Base-by-base conservation (phyloP, 2,329 filamentous ascomycete species). In the Stagonosporopsis cucurbitacearum region DNA sequence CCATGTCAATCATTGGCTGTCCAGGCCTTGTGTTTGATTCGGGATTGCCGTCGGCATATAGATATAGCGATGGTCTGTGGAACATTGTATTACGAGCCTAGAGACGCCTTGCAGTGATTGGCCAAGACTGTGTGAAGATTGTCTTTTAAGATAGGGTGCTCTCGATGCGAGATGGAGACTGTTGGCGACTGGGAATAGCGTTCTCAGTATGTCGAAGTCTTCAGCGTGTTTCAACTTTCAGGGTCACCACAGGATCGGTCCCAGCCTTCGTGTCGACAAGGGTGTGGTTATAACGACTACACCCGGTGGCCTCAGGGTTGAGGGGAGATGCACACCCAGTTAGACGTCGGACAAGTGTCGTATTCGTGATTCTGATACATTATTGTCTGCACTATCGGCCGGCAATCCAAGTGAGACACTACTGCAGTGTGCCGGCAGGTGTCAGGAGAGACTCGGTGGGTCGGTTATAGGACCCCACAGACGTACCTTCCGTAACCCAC, bases 341-440 rank as follows among this genome's bases (percentile, higher is more conserved):
- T n/a, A n/a, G n/a, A 30, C 26, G 26, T 30, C 26, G 9, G 12
- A 11, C 26, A 30, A 6, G 9, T 11, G 26, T 32, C 30, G 30
- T 32, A 32, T 15, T 15, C 30, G 30, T 32, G n/a, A n/a, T n/a
- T n/a, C n/a, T n/a, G n/a, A n/a, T n/a, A n/a, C n/a, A n/a, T n/a
- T n/a, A n/a, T n/a, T n/a, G n/a, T n/a, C n/a, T n/a, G n/a, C n/a
- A n/a, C n/a, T n/a, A n/a, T n/a, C n/a, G n/a, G n/a, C n/a, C n/a
- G n/a, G n/a, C n/a, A n/a, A n/a, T n/a, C n/a, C n/a, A n/a, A n/a
- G n/a, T n/a, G n/a, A n/a, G 28, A 23, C 15, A 30, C 35, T 41
- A 47, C 50, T 41, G 42, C 36, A 46, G n/a, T 41, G 42, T 41
- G 28, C 26, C 28, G 28, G 28, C 28, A n/a, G n/a, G 42, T 22